These are phyloP conservation scores for Coniochaeta ligniaria DNA, from an alignment of 2,329 filamentous ascomycete genomes.

Conservation along the genomic window DNA sequence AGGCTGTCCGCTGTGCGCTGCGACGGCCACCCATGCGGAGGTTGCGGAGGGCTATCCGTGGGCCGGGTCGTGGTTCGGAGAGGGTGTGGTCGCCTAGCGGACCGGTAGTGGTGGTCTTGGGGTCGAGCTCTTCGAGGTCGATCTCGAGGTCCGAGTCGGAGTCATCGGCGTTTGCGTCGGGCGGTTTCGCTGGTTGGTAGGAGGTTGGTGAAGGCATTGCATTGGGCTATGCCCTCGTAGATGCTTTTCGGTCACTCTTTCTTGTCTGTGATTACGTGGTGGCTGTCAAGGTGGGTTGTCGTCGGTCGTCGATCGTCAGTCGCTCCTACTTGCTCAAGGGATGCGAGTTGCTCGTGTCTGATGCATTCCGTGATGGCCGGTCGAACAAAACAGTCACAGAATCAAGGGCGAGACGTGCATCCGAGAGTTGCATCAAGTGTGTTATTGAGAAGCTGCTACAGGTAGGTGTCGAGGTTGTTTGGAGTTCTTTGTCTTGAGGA, in stretches of 20 bases:
- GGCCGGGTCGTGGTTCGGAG: conserved; percentile 30
- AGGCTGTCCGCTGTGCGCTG: conserved; percentile 45
- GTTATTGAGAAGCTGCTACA: not conserved
- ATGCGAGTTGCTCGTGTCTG: not conserved
- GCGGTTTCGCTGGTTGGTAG: conserved; percentile 50
- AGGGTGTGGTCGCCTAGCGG: conserved; percentile 21
- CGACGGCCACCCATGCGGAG: conserved; percentile 61
- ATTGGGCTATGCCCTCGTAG: conserved; percentile 14
- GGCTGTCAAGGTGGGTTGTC: not conserved
- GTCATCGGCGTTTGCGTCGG: conserved; percentile 58
- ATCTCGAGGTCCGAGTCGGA: conserved; percentile 74
- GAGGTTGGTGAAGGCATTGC: conserved; percentile 51
- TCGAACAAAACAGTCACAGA: not conserved
- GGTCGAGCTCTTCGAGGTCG: conserved; percentile 74
- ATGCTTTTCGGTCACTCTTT: not conserved
- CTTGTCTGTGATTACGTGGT: not conserved
- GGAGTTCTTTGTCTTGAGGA: not conserved
- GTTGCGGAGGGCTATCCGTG: conserved; percentile 63
- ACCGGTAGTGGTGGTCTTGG: conserved; percentile 32
- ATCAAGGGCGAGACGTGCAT: not conserved
- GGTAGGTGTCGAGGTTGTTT: not conserved
- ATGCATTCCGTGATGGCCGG: not conserved
- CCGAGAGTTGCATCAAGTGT: not conserved
- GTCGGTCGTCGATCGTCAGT: too few species aligned
- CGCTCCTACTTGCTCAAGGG: not conserved